Base-by-base conservation (phyloP, 345 rosid species). In the Pugionium dolabratum region DNA sequence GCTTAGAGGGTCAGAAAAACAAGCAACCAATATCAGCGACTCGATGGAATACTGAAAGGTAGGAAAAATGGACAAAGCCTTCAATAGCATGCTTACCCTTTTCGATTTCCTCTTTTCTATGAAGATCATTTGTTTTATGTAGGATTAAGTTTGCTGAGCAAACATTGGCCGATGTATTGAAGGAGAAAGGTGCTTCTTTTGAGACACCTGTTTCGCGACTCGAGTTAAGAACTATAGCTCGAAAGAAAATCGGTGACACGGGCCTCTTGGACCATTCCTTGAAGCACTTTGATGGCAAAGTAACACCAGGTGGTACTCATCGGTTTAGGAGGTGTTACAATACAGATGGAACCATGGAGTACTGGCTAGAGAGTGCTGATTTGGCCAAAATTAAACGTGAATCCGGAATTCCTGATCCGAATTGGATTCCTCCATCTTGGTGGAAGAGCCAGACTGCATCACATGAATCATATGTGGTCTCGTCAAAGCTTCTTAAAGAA, bases 291-390 rank as follows among this genome's bases (percentile, higher is more conserved):
- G 97, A 87, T 64, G 96, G 96, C 40, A 86, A 80, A 64, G 88
- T 93, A 40, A 93, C 97, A 8, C 96, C 97, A 4, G 84, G 86
- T 60, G 97, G 97, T 72, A 51, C 70, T 30, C 91, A 90, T 59
- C 80, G 98, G 51, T 90, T 86, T 72, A 78, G 96, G 55, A 87
- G 98, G 57, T 87, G 96, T 78, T 82, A 84, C 77, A 88, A 87
- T 69, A 83, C 97, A 0, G 77, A 82, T 41, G 98, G 98, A 48
- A 64, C 70, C 32, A 87, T 93, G 96, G 83, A 86, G 70, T 93
- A 87, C 62, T 93, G 98, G 98, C 81, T 93, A 35, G 98, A 93
- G 79, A 85, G 78, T 79, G 87, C 96, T 57, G 94, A 89, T 65
- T 70, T 88, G 61, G 76, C 75, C 72, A 77, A 85, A 59, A 76